Conservation (phyloP, 192 early-diverging fungal genomes). For the Coemansia sp. region DNA sequence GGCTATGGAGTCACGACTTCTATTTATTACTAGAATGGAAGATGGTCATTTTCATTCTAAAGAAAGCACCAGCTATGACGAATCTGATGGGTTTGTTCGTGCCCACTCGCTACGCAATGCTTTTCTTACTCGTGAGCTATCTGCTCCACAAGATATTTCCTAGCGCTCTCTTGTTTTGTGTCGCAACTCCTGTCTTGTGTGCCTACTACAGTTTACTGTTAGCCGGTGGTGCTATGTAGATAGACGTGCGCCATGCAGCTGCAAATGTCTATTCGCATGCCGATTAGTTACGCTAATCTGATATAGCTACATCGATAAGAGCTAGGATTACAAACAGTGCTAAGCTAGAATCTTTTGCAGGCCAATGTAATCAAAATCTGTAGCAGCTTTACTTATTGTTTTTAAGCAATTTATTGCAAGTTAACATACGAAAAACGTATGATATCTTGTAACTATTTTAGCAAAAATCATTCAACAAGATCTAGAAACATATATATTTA, state of each 20-base stretch:
- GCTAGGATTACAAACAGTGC: not conserved
- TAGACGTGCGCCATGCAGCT: no score
- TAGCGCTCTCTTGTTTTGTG: not conserved
- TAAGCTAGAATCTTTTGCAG: not conserved
- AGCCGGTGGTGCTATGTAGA: not conserved
- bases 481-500: no score
- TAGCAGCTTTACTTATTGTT: no score
- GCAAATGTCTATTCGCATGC: not conserved
- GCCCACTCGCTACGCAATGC: constrained; percentile 40
- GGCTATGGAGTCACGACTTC: constrained; percentile 10
- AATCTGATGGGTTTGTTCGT: constrained; percentile 8
- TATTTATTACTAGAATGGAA: constrained; percentile 27
- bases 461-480: no score
- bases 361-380: no score
- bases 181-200: not conserved
- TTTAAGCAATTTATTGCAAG: no score
- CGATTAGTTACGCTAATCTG: not conserved
- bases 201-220: not conserved
- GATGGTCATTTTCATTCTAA: constrained; percentile 40
- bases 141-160: not conserved
- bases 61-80: not conserved
- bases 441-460: no score
- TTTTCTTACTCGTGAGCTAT: constrained; percentile 31
- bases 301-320: not conserved
- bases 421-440: no score